Conservation (phyloP, 352 stramenopile species). For the Pythium dissimile region DNA sequence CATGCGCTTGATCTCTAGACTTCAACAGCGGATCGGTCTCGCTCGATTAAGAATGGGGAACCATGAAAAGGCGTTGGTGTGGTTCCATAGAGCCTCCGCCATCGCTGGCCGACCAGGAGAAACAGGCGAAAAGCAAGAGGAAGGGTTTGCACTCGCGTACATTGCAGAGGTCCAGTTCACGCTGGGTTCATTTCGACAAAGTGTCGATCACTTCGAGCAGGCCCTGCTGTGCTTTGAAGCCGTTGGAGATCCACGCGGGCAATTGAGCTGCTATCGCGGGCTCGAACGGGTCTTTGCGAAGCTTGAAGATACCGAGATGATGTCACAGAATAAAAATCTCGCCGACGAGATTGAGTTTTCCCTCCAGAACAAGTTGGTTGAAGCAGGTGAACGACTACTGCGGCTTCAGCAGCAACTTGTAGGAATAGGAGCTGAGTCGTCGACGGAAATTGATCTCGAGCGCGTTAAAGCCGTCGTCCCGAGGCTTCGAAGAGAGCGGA, state of each 20-base stretch:
- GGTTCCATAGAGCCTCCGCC: conserved; percentile 46
- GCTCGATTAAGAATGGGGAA: conserved; percentile 35
- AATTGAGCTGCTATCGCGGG: conserved; percentile 55
- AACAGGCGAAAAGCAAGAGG: conserved; percentile 19
- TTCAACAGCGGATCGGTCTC: conserved; percentile 41
- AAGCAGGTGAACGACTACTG: conserved; percentile 33
- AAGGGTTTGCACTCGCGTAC: conserved; percentile 32
- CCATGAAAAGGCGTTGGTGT: conserved; percentile 43
- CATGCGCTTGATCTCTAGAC: conserved; percentile 17
- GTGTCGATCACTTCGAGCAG: conserved; percentile 54
- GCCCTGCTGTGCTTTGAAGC: conserved; percentile 53
- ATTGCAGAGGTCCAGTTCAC: conserved; percentile 38
- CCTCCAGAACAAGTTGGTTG: conserved; percentile 44
- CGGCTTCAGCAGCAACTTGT: conserved; percentile 55
- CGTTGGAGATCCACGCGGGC: conserved; percentile 34
- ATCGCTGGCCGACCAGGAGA: conserved; percentile 25
- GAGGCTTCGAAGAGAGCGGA: conserved; percentile 48
- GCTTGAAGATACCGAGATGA: conserved; percentile 54
- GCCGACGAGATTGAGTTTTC: conserved; percentile 71
- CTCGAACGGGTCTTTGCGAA: conserved; percentile 44
- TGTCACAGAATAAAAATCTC: conserved; percentile 33
- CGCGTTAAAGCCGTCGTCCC: conserved; percentile 65
- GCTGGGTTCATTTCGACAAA: conserved; percentile 37
- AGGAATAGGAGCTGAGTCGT: conserved; percentile 54
- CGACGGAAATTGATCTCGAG: conserved; percentile 57